Evolutionary conservation across 257 asterid genomes (phyloP).

Genomic region (Ilex aquifolium): DNA sequence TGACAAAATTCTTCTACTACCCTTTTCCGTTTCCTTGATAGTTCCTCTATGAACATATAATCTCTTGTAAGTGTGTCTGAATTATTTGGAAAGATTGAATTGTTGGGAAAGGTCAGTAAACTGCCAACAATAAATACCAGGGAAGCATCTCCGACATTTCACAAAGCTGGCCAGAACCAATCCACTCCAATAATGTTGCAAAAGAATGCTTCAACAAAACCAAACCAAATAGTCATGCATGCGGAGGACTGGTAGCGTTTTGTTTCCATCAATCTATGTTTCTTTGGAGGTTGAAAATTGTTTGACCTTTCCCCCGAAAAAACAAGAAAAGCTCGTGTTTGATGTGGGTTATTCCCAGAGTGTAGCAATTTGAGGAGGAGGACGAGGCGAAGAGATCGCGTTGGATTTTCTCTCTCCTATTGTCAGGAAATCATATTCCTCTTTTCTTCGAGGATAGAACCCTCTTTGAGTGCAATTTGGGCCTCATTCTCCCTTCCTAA

Average conservation of each 20-base stretch:
- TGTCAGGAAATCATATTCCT: constrained; percentile 20
- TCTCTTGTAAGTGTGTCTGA: constrained; percentile 16
- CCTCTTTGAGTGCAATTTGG: constrained; percentile 76
- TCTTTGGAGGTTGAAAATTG: too few species aligned
- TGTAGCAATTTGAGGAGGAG: background rate
- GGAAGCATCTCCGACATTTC: constrained; percentile 5
- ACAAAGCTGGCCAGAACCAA: constrained; percentile 22
- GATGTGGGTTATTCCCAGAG: constrained; percentile 4
- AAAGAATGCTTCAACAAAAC: constrained; percentile 33
- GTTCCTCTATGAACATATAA: constrained; percentile 22
- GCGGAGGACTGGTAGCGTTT: constrained; percentile 11
- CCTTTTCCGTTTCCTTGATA: constrained; percentile 18
- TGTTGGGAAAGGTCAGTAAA: constrained; percentile 24
- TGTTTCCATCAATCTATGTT: constrained; percentile 1
- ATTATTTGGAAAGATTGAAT: constrained; percentile 18
- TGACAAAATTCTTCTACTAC: constrained; percentile 26
- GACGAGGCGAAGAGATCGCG: too few species aligned
- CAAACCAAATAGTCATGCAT: constrained; percentile 18
- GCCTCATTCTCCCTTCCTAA: constrained; percentile 83
- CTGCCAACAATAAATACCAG: constrained; percentile 10
- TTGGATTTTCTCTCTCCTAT: background rate
- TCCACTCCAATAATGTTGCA: constrained; percentile 22
- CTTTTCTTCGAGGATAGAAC: constrained; percentile 67
- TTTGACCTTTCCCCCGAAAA: too few species aligned
- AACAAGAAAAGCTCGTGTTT: too few species aligned